Evolutionary conservation across 345 rosid genomes (phyloP), one percentile per base, ranked within the genome.

Genomic region (Pugionium cornutum): DNA sequence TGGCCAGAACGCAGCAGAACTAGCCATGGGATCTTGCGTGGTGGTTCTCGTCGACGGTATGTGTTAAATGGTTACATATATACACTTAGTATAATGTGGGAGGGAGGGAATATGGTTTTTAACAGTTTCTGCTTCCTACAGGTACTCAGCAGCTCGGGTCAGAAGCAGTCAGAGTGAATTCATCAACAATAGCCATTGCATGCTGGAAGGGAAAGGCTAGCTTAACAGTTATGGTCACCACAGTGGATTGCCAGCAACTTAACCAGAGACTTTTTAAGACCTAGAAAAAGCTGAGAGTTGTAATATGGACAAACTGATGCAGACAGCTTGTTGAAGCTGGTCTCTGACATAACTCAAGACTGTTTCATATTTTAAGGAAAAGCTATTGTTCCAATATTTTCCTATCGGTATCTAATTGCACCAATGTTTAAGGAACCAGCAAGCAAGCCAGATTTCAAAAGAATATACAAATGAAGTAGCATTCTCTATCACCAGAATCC

Each of bases 131-230:
- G 32, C 9, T 62, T 62, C 44, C 4, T 47, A 76, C 82, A 80
- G 95, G 76, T 67, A 64, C 64, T 33, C 65, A 81, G 36, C 47
- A 78, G 50, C 43, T 62, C 39, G 60, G 31, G 27, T 61, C 80
- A 29, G 78, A 74, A 65, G 62, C 64, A 42, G 53, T 76, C 37
- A 66, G 76, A 71, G 78, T 78, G 59, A 84, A 76, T 58, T 63
- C 74, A 36, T 78, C 87, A 18, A 77, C 88, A 3, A 78, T 87
- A 63, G 96, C 96, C 75, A 91, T 95, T 10, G 95, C 95, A 42
- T 91, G 99, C 80, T 89, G 97, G 99, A 91, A 76, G 77, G 97
- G 99, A 5, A 80, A 79, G 76, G 80, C 81, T 18, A 84, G 85
- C 71, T 76, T 89, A 77, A 87, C 80, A 51, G 89, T 89, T 64